Evolutionary conservation across 176 grass and related monocot genomes (phyloP), one percentile per base, ranked within the genome.

Genomic region (Saccharum officinarum): DNA sequence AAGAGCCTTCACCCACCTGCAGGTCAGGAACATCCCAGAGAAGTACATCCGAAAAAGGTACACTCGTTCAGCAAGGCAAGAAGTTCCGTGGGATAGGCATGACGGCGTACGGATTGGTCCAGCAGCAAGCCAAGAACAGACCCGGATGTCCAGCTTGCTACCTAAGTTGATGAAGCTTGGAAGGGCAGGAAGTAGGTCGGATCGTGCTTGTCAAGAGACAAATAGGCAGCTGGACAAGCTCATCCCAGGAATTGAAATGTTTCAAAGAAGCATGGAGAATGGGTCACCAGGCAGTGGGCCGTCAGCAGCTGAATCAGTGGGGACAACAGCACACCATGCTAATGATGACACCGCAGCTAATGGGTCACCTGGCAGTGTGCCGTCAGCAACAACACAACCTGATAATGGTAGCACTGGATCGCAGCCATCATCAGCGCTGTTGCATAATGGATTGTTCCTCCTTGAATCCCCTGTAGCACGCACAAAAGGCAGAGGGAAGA

Each of bases 1-100:
- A 2, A 34, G 31, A 17, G 65, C 31, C 6, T 67, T 36, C 15
- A 67, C 31, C 5, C 15, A 67, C 31, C 64, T 67, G 0, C 31
- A 67, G 0, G 31, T 67, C 0, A 18, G 31, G 7, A 17, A 0
- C 1, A 67, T 37, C 0, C 65, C 1, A 9, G 15, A 67, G 10
- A 67, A 0, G 0, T 67, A 67, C 31, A 18, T 67, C 1, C 1
- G 4, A 4, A 64, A 30, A 30, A 28, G 11, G 2, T 64, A 64
- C 23, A 30, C 25, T 6, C 49, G 5, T 18, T 0, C 0, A 0
- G 15, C 3, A 4, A 54, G 50, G 50, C 0, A 7, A 1, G 6
- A 18, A 0, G 50, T 54, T 54, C 1, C 17, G 0, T 54, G 50
- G 17, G 50, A 54, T 20, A 20, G 50, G 11, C 62, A 65, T 31